Base-by-base conservation (phyloP, 2,329 filamentous ascomycete genomes). In the Ampelomyces quisqualis region DNA sequence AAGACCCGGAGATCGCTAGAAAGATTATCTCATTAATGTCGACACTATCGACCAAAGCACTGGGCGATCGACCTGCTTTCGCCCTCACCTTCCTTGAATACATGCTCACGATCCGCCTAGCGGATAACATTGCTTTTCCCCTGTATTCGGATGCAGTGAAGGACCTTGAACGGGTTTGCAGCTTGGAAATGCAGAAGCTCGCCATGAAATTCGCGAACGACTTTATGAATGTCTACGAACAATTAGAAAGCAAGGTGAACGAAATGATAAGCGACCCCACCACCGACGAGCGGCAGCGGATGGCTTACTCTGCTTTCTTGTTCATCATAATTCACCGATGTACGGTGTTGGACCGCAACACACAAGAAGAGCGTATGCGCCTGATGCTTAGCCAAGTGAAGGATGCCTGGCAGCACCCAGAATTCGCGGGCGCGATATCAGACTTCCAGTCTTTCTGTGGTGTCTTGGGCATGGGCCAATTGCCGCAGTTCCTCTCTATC, bases 281-380 rank as follows among this genome's bases (percentile, higher is more conserved):
- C 38, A 72, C 86, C 20, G 91, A 96, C 58, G 85, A 91, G 57
- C 89, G 90, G 60, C 81, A 90, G 21, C 82, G 88, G 42, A 84
- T 93, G 60, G 88, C 90, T 2, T 90, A 94, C 58, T 87, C 84
- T 55, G 91, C 90, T 7, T 91, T 97, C 49, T 76, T 97, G 1
- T 94, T 98, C 65, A 93, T 95, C 44, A 93, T 98, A 48, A 85
- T 93, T 57, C 91, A 97, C 68, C 88, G 93, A 45, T 84, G 89
- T 23, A 84, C 78, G 15, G 83, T 82, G 29, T 77, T 97, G 22
- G 85, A 94, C 51, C 77, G 79, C 13, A 75, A 76, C n/a, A 70
- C 81, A 23, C 86, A 90, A 44, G 76, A 90, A 38, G 75, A 81
- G 40, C 85, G 88, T 43, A 73, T 98, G 20, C 74, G 81, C 40